Evolutionary conservation across 441 rosid species (phyloP).

Genomic region (Populus hybrid): DNA sequence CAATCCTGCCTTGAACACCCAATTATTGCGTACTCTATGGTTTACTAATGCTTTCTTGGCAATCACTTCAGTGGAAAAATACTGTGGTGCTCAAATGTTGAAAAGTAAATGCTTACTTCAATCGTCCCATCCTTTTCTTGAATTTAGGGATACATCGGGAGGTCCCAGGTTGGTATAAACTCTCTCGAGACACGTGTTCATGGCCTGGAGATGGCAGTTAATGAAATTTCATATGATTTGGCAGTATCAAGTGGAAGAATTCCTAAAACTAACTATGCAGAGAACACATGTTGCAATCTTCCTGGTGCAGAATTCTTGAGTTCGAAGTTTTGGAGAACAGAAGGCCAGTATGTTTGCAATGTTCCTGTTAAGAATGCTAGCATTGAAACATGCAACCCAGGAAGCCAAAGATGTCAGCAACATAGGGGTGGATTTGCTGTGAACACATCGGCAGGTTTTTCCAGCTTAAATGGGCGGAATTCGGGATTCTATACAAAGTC

Average conservation of each 20-base stretch:
- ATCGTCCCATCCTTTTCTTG: slow-evolving; percentile 15
- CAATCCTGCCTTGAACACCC: neutral
- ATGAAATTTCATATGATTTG: slow-evolving; percentile 78
- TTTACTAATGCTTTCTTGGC: neutral
- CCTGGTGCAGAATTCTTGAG: slow-evolving; percentile 78
- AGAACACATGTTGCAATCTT: slow-evolving; percentile 63
- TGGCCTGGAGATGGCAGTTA: slow-evolving; percentile 86
- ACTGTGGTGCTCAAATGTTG: slow-evolving; percentile 6
- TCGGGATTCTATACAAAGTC: slow-evolving; percentile 33
- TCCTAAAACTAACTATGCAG: slow-evolving; percentile 34
- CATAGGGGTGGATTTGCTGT: slow-evolving; percentile 28
- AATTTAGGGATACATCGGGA: slow-evolving; percentile 85
- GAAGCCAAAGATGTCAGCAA: slow-evolving; percentile 33
- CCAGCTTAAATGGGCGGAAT: slow-evolving; percentile 24
- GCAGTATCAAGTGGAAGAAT: slow-evolving; percentile 74
- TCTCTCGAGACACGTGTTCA: slow-evolving; percentile 82
- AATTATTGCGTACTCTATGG: neutral
- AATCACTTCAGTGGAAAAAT: neutral
- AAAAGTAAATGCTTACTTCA: slow-evolving; percentile 8
- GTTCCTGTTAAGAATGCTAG: slow-evolving; percentile 27
- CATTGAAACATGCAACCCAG: slow-evolving; percentile 25
- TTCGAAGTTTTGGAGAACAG: slow-evolving; percentile 79
- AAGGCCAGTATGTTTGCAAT: slow-evolving; percentile 30
- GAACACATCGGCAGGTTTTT: slow-evolving; percentile 31
- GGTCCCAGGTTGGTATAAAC: slow-evolving; percentile 74